These are phyloP conservation scores for Xylariaceae sp. DNA, from an alignment of 2,329 filamentous ascomycete genomes.

Conservation along the genomic window DNA sequence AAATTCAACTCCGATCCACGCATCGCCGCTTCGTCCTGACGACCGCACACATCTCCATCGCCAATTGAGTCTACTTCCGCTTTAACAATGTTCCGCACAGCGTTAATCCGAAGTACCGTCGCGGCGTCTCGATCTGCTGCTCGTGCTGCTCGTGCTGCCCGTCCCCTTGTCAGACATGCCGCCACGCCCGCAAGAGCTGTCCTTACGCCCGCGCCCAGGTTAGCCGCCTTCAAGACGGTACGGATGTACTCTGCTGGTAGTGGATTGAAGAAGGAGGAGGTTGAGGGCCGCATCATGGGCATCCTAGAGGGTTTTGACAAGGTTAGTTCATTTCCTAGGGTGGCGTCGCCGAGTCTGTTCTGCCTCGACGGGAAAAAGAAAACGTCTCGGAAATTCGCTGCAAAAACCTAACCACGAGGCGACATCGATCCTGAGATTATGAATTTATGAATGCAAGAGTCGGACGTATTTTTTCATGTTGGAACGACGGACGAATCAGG, in stretches of 20 bases:
- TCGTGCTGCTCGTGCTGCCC: conserved; percentile 64
- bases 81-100: conserved; percentile 83
- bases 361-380: not conserved
- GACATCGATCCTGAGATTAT: not conserved
- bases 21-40: conserved; percentile 1
- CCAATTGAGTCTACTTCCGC: conserved; percentile 20
- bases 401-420: not conserved
- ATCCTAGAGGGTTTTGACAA: conserved; percentile 97
- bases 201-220: conserved; percentile 59
- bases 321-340: conserved; percentile 50
- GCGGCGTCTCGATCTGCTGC: conserved; percentile 57
- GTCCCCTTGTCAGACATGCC: conserved; percentile 60
- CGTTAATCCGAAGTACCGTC: conserved; percentile 77
- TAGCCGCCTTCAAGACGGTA: conserved; percentile 67
- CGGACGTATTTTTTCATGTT: not conserved
- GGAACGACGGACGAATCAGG: not conserved
- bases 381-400: conserved; percentile 13
- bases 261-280: conserved; percentile 78
- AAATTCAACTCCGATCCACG: conserved; percentile 11
- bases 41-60: not conserved
- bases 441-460: not conserved
- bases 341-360: conserved; percentile 22
- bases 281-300: conserved; percentile 89
- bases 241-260: conserved; percentile 86
- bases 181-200: conserved; percentile 64